Conservation (phyloP, 2,329 filamentous ascomycete species). For the Zymoseptoria tritici region DNA sequence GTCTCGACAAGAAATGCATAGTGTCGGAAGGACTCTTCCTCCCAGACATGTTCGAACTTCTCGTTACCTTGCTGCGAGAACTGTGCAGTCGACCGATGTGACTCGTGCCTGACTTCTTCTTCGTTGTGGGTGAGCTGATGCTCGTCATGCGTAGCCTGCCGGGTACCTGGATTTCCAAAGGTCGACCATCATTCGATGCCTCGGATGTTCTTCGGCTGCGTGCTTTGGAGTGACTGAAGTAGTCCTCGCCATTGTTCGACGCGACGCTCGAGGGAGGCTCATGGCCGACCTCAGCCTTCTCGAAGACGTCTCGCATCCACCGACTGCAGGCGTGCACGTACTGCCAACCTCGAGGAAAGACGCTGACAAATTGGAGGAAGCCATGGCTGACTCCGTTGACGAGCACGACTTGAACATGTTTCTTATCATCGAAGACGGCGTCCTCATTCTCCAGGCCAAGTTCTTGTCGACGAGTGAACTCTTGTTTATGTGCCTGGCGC, state of each 20-base stretch:
- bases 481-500: slow-evolving; percentile 64
- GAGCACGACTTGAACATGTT: slow-evolving; percentile 65
- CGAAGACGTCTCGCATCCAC: slow-evolving; percentile 78
- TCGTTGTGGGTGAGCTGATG: slow-evolving; percentile 16
- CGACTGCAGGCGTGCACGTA: slow-evolving; percentile 69
- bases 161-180: slow-evolving; percentile 63
- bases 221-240: slow-evolving; percentile 16
- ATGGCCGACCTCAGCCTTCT: slow-evolving; percentile 37
- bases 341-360: slow-evolving; percentile 87
- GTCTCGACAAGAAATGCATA: slow-evolving; percentile 37
- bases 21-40: slow-evolving; percentile 23
- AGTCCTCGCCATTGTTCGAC: slow-evolving; percentile 16
- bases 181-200: slow-evolving; percentile 71
- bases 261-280: slow-evolving; percentile 13
- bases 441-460: slow-evolving; percentile 44
- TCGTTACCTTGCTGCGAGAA: slow-evolving; percentile 16
- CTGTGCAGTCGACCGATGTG: not conserved
- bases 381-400: slow-evolving; percentile 89
- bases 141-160: slow-evolving; percentile 22
- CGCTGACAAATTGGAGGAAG: slow-evolving; percentile 80
- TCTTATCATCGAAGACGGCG: slow-evolving; percentile 55
- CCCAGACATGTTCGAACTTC: slow-evolving; percentile 23
- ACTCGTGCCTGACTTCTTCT: slow-evolving; percentile 13
- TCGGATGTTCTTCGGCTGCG: slow-evolving; percentile 9
- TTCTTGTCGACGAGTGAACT: slow-evolving; percentile 50